phyloP scores from a whole-genome alignment of 1,284 basidiomycete genomes.

The Ustilago nuda region DNA sequence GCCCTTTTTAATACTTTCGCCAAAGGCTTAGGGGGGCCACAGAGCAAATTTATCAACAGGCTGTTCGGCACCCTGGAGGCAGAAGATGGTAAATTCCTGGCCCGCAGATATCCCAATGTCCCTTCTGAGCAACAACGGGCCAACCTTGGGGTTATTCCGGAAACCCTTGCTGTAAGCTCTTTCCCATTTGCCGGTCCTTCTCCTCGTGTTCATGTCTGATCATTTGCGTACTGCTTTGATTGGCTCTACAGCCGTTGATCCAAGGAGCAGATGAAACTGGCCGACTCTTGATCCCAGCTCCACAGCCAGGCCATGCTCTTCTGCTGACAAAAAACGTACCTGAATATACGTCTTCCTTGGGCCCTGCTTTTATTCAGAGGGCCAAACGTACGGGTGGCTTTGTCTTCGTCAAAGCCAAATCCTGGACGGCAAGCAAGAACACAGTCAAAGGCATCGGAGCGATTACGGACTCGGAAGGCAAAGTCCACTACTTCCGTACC shows the following conservation, averaged over 20 bases:
- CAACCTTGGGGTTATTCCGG: slow-evolving; percentile 4
- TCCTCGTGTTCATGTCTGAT: background rate
- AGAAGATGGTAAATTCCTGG: background rate
- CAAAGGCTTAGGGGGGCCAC: no score
- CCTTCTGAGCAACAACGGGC: background rate
- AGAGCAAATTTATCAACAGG: no score
- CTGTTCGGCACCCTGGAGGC: accelerated
- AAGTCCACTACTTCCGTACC: slow-evolving; percentile 5
- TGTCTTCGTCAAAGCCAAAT: background rate
- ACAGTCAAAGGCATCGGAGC: slow-evolving; percentile 3
- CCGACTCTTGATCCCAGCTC: background rate
- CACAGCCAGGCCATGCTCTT: background rate
- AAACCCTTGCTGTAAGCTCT: slow-evolving; percentile 6
- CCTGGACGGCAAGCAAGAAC: background rate
- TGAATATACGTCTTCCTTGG: background rate
- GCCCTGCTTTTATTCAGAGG: background rate
- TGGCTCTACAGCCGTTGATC: background rate
- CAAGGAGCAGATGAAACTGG: slow-evolving; percentile 1
- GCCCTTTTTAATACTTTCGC: no score
- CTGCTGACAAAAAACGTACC: background rate
- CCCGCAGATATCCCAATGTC: background rate
- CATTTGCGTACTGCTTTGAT: background rate
- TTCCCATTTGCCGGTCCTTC: background rate
- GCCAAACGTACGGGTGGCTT: background rate
- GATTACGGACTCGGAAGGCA: background rate